phyloP scores from a whole-genome alignment of 139 green algal genomes.

The Coelastrella sp. region DNA sequence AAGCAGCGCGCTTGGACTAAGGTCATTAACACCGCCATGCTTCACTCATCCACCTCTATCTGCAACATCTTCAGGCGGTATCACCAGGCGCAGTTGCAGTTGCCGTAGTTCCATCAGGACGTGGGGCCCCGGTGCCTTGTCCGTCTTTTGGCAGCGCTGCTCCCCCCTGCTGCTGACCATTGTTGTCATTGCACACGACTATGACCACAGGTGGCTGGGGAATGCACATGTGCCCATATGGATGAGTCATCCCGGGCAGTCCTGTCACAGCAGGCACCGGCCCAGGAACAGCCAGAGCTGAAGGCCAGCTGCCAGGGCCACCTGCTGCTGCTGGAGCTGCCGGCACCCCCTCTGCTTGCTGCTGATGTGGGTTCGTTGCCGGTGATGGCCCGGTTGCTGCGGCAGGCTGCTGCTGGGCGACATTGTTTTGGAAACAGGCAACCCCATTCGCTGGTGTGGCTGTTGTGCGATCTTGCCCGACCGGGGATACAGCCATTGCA shows the following conservation, averaged over 20 bases:
- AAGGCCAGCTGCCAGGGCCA: background rate
- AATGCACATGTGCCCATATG: slow-evolving; percentile 40
- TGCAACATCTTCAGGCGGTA: too few relatives aligned
- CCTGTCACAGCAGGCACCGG: background rate
- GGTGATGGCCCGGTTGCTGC: background rate
- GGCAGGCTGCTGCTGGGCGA: background rate
- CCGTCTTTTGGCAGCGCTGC: background rate
- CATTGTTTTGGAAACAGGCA: background rate
- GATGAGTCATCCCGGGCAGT: background rate
- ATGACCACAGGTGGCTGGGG: slow-evolving; percentile 34
- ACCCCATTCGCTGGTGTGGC: background rate
- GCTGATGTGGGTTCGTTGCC: background rate
- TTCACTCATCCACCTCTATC: too few relatives aligned
- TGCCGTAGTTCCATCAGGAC: too few relatives aligned
- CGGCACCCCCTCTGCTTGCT: background rate
- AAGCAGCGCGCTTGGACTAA: too few relatives aligned
- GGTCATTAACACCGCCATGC: too few relatives aligned
- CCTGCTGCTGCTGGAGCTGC: background rate
- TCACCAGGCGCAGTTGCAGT: too few relatives aligned
- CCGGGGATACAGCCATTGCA: background rate
- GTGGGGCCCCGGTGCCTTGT: background rate
- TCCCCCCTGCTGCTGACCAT: slow-evolving; percentile 1
- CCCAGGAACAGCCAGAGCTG: slow-evolving; percentile 17
- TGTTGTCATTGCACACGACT: slow-evolving; percentile 35
- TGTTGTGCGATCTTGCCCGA: background rate